Evolutionary conservation across 2,329 filamentous ascomycete species (phyloP), one percentile per base, ranked within the genome.

Genomic region (Setomelanomma holmii): DNA sequence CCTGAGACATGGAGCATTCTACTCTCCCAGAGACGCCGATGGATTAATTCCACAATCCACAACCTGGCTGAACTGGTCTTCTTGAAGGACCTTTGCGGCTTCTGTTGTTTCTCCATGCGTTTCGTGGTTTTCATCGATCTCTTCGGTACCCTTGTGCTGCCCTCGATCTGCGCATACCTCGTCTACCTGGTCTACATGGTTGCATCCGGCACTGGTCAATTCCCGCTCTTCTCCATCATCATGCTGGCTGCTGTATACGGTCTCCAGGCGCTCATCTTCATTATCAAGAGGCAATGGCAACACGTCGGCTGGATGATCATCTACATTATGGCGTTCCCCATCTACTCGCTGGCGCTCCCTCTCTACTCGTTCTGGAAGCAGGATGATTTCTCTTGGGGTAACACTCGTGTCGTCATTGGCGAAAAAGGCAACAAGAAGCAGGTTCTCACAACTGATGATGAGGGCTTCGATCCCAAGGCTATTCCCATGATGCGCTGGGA

Each of bases 301-400:
- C 93, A 98, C 72, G 86, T 99, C 55, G 95, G 95, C 63, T 99
- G 95, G 95, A 98, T 99, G 93, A 89, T 99, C 61, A 98, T 99
- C 72, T 99, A 99, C 78, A 84, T 99, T 57, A 65, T 96, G n/a
- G 95, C 95, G 2, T 97, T 90, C 80, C 95, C 95, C 0, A 89
- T 99, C 64, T 97, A 93, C 80, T 95, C 89, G 4, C 90, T 99
- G 67, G 73, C 96, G 58, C 84, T 99, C 11, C 95, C 95, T 0
- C 79, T 99, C 58, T 99, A 98, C 80, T 96, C 93, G 0, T 99
- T 99, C 88, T 99, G 95, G 95, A 96, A 97, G 78, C 93, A 97
- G 76, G 95, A 99, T 77, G 93, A 99, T 78, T 99, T 99, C 82
- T 88, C 88, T 1, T 99, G 95, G 95, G 95, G 95, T 83, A 98